phyloP scores from a whole-genome alignment of 1,284 basidiomycete species.

The Leccinum insigne region DNA sequence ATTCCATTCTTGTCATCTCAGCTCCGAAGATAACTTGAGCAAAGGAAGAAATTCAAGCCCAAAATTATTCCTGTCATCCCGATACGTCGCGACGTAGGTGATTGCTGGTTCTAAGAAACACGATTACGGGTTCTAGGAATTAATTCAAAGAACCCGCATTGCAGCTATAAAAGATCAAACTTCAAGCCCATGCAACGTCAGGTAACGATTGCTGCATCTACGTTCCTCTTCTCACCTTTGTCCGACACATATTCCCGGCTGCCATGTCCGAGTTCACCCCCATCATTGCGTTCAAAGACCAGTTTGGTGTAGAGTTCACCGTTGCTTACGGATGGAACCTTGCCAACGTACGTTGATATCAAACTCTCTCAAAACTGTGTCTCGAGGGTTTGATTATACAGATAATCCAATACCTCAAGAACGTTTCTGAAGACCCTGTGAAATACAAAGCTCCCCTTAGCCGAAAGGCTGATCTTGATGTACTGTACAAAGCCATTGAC shows the following conservation, averaged over 20 bases:
- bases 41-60: not conserved
- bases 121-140: not conserved
- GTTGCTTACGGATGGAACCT: not conserved
- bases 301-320: not conserved
- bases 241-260: not conserved
- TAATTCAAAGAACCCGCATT: not conserved
- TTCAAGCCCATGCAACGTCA: not conserved
- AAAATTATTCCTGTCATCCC: not conserved
- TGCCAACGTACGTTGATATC: not conserved
- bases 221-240: not conserved
- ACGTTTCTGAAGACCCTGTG: not conserved
- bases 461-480: not conserved
- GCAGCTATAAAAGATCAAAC: not conserved
- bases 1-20: not conserved
- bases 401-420: not conserved
- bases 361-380: not conserved
- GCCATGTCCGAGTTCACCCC: not conserved
- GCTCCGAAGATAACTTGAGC: not conserved
- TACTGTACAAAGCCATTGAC: not conserved
- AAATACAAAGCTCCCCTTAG: not conserved
- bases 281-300: not conserved
- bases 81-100: not conserved
- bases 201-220: not conserved
- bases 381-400: not conserved
- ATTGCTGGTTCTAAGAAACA: not conserved